Evolutionary conservation across 192 early-diverging fungal species (phyloP), one percentile per base, ranked within the genome.

Genomic region (Funneliformis geosporum): DNA sequence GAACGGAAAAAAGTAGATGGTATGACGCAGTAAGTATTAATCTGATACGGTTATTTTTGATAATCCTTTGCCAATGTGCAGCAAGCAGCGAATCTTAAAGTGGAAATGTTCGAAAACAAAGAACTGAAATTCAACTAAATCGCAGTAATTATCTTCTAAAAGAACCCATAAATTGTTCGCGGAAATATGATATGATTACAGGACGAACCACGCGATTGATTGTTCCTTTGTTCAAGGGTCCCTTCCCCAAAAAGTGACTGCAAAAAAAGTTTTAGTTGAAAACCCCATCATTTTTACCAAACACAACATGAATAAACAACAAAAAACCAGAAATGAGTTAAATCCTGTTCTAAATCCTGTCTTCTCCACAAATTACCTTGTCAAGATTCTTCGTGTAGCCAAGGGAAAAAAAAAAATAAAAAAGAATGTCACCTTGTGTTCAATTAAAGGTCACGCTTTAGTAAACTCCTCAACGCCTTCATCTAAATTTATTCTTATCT

Each of bases 241-340:
- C 11, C 33, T 38, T 27, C 62, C 23, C 62, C 0, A 65, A 27
- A 16, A 33, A 12, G 62, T 64, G 62, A 5, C 23, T 27, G 23
- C 11, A 6, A 23, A 28, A 3, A 28, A 28, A 27, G 21, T n/a
- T 27, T n/a, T 62, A 8, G 23, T 62, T n/a, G n/a, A 23, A 62
- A 62, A 62, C 9, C 61, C 3, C 23, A 27, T 28, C 23, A 33
- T 33, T 33, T 25, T 28, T n/a, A 14, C 8, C 4, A 11, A 38
- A 65, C 62, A 65, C 62, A 33, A 65, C 62, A 65, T 65, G 27
- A 65, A 65, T 33, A 65, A 65, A 65, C 62, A 65, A 65, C 23
- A 65, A 25, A 65, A 65, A 65, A 16, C 18, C 47, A 55, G 14
- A 55, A 55, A 55, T 55, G 11, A 16, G 14, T 16, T 12, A 33